These are phyloP conservation scores for Recurvomyces mirabilis DNA, from an alignment of 495 filamentous ascomycete genomes.

Conservation along the genomic window DNA sequence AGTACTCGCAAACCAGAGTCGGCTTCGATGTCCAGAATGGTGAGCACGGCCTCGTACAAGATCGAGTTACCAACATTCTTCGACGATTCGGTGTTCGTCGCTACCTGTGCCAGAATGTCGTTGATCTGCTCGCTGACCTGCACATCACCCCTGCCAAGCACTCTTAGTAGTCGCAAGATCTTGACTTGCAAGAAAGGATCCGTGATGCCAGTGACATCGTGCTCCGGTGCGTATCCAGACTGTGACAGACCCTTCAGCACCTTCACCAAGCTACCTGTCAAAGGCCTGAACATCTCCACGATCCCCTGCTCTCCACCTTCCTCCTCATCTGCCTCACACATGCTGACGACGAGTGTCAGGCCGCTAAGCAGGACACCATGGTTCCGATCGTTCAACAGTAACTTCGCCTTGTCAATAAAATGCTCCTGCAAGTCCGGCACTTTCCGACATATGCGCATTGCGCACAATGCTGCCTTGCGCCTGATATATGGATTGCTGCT, in stretches of 20 bases:
- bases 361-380: slow-evolving; percentile 91
- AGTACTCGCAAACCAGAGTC: slow-evolving; percentile 87
- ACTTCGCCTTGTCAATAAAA: slow-evolving; percentile 85
- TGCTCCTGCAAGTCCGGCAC: slow-evolving; percentile 96
- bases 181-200: slow-evolving; percentile 99
- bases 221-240: slow-evolving; percentile 94
- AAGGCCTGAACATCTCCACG: slow-evolving; percentile 77
- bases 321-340: slow-evolving; percentile 92
- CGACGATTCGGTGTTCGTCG: slow-evolving; percentile 93
- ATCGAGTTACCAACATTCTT: slow-evolving; percentile 99
- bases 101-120: slow-evolving; percentile 94
- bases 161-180: slow-evolving; percentile 73
- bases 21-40: slow-evolving; percentile 95
- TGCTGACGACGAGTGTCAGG: slow-evolving; percentile 77
- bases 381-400: slow-evolving; percentile 80
- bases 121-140: slow-evolving; percentile 94
- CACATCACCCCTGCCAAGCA: slow-evolving; percentile 75
- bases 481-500: slow-evolving; percentile 95
- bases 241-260: slow-evolving; percentile 81
- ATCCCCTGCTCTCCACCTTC: slow-evolving; percentile 67
- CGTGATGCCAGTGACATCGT: slow-evolving; percentile 94
- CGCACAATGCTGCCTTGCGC: slow-evolving; percentile 94
- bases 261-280: slow-evolving; percentile 65
- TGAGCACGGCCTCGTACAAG: slow-evolving; percentile 92
- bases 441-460: slow-evolving; percentile 98